Evolutionary conservation across 495 filamentous ascomycete species (phyloP).

Genomic region (Daldinia caldariorum): DNA sequence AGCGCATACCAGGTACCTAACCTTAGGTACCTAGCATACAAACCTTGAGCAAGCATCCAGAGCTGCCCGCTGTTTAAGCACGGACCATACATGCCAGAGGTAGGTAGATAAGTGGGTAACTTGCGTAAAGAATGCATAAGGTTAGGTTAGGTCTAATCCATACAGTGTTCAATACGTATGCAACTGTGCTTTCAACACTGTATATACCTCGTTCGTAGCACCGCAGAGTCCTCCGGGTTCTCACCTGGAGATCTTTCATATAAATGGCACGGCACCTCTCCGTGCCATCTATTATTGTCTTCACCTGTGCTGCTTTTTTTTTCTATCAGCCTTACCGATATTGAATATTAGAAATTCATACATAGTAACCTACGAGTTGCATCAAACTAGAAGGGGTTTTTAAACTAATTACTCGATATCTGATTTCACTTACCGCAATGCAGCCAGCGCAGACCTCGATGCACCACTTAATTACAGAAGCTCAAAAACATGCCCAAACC

Average conservation of each 20-base stretch:
- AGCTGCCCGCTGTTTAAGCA: conserved; percentile 6
- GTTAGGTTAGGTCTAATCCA: no score
- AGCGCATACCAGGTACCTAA: no score
- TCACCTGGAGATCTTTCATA: conserved; percentile 23
- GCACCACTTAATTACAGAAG: background rate
- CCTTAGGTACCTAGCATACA: no score
- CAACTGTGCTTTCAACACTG: no score
- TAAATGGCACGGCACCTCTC: conserved; percentile 30
- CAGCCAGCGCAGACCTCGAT: background rate
- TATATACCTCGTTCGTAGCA: background rate
- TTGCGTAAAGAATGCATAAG: no score
- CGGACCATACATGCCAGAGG: background rate
- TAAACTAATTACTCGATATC: background rate
- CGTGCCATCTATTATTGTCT: conserved; percentile 16
- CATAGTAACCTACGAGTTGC: background rate
- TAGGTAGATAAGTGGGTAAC: no score
- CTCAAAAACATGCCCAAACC: conserved; percentile 18
- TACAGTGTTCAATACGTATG: background rate
- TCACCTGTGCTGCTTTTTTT: conserved; percentile 8
- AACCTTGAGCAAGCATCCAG: conserved; percentile 17
- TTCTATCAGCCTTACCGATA: conserved; percentile 23
- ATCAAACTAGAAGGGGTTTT: background rate
- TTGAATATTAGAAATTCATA: conserved; percentile 21
- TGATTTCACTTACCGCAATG: conserved; percentile 1
- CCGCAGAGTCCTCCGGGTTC: conserved; percentile 38